Evolutionary conservation across 441 rosid genomes (phyloP), one percentile per base, ranked within the genome.

Genomic region (Euphorbia corollata): DNA sequence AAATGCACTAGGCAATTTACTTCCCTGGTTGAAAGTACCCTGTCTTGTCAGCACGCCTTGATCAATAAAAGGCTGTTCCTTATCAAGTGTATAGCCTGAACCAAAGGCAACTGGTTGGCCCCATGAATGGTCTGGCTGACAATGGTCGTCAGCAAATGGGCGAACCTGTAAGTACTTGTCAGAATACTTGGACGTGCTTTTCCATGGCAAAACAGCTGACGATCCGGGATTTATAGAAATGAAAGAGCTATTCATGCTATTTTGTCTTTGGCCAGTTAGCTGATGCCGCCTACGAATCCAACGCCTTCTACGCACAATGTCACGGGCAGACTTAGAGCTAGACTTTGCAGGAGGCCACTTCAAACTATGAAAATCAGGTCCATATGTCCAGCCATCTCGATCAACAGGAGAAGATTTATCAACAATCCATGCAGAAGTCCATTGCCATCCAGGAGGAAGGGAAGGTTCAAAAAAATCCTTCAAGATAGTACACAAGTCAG

Each of bases 121-220:
- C 98, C 99, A 95, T 59, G 78, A 72, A 77, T 81, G 87, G 54
- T 83, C 75, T 45, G 79, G 74, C 73, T 78, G 81, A 74, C 82
- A 70, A 74, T 77, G 69, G 54, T 84, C 90, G 41, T 36, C 41
- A 64, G 67, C 79, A 81, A 15, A 53, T 66, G 99, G 99, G 71
- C 97, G 90, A 62, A 96, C 82, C 69, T 67, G 88, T 69, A 96
- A 78, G 77, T 83, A 87, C 63, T 85, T 86, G 41, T 86, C 86
- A 57, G 90, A 84, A 74, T 76, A 83, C 73, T 75, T 89, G 47
- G 85, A 85, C 72, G 85, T 80, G 83, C 91, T 85, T 77, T 82
- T 83, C 94, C 99, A 92, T 65, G 99, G 97, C 78, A 96, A 78
- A 70, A 85, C 85, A 75, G 82, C 71, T 53, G 97, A 90, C 68